These are phyloP conservation scores for Aspergillus avenaceus DNA, from an alignment of 495 filamentous ascomycete species.

Conservation along the genomic window DNA sequence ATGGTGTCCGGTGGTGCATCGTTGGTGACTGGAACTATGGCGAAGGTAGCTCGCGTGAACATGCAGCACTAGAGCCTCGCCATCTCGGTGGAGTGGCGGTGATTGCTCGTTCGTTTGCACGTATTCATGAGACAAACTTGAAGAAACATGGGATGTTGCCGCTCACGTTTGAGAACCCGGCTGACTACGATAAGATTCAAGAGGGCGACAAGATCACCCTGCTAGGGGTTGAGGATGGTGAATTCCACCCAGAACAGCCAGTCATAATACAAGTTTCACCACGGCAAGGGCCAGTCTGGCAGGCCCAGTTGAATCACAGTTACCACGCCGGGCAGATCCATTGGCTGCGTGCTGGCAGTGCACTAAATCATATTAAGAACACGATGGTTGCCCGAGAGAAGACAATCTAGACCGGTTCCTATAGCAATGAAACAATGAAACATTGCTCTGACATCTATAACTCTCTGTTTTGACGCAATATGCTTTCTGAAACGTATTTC, in stretches of 20 bases:
- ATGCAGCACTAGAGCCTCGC: slow-evolving; percentile 94
- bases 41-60: slow-evolving; percentile 95
- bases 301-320: slow-evolving; percentile 18
- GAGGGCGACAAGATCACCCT: slow-evolving; percentile 17
- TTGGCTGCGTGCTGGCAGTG: slow-evolving; percentile 22
- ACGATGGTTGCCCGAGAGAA: no score
- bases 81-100: slow-evolving; percentile 96
- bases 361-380: slow-evolving; percentile 27
- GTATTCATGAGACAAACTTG: slow-evolving; percentile 99
- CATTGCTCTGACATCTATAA: no score
- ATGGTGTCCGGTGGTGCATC: slow-evolving; percentile 93
- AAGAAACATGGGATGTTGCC: slow-evolving; percentile 99
- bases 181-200: slow-evolving; percentile 75
- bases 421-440: no score
- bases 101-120: slow-evolving; percentile 92
- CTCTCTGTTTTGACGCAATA: no score
- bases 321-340: slow-evolving; percentile 17
- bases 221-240: slow-evolving; percentile 20
- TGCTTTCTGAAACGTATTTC: no score
- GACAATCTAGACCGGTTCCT: no score
- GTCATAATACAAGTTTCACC: slow-evolving; percentile 15
- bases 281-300: slow-evolving; percentile 15
- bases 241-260: slow-evolving; percentile 11
- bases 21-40: slow-evolving; percentile 99
- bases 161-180: slow-evolving; percentile 88